Percentiles rank a stretch among this genome's conserved stretches.
Evolutionary conservation across 805 yeast species (phyloP).

Genomic region (Komagataella pastoris): DNA sequence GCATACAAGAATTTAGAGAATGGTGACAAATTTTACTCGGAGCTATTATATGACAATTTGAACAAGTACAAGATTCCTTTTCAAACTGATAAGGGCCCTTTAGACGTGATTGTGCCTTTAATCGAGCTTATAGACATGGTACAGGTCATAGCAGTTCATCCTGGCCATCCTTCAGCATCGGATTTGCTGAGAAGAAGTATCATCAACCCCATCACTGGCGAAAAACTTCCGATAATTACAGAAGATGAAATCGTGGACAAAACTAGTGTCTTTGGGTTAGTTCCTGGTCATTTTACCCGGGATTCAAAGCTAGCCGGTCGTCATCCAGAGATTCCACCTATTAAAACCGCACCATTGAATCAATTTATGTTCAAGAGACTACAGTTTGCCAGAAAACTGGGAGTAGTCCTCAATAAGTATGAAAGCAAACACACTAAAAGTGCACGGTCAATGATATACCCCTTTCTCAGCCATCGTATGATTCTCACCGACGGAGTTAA

Average conservation of each 20-base stretch:
- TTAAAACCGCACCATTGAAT: not conserved
- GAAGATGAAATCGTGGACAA: not conserved
- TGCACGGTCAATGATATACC: not conserved
- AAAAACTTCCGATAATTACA: not conserved
- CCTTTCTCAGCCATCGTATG: not conserved
- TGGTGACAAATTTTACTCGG: not conserved
- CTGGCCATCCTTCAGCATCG: not conserved
- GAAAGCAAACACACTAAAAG: not conserved
- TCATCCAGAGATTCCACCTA: not conserved
- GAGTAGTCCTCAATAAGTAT: not conserved
- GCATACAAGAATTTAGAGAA: not conserved
- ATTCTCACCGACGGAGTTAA: not conserved
- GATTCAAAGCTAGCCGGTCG: not conserved
- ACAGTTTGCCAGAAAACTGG: not conserved
- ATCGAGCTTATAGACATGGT: not conserved
- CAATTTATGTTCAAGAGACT: not conserved
- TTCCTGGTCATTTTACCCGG: not conserved
- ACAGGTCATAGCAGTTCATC: not conserved
- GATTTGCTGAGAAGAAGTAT: not conserved
- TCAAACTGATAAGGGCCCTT: not conserved
- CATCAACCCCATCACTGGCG: not conserved
- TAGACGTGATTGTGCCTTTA: not conserved
- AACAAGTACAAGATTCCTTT: not conserved
- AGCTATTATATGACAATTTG: not conserved
- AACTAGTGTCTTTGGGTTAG: not conserved